phyloP scores from a whole-genome alignment of 352 stramenopile species.

The Pythium sp. region DNA sequence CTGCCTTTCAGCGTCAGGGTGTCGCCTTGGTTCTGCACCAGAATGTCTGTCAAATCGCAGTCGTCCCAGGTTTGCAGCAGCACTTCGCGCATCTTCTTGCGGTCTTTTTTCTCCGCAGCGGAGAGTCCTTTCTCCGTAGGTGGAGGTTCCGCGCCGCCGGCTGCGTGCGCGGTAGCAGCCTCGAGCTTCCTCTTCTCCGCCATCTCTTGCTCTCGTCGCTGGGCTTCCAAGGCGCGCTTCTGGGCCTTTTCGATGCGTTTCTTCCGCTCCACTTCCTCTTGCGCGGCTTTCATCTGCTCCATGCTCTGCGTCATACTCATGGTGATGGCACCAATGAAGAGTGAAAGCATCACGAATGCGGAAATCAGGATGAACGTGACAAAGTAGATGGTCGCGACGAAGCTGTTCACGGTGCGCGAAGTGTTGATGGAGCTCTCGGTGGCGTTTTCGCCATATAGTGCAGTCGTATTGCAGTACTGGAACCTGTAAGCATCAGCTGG shows the following conservation, averaged over 20 bases:
- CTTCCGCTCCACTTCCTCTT: slow-evolving; percentile 67
- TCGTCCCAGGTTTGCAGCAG: slow-evolving; percentile 77
- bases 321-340: slow-evolving; percentile 89
- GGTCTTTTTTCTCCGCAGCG: slow-evolving; percentile 48
- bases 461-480: slow-evolving; percentile 64
- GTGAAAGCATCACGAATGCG: slow-evolving; percentile 87
- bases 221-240: slow-evolving; percentile 50
- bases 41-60: slow-evolving; percentile 64
- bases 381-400: slow-evolving; percentile 72
- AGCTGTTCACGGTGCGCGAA: slow-evolving; percentile 41
- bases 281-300: slow-evolving; percentile 79
- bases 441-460: slow-evolving; percentile 49
- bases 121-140: slow-evolving; percentile 47
- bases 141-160: neutral
- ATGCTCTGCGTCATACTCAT: slow-evolving; percentile 91
- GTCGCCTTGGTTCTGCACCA: slow-evolving; percentile 47
- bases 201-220: slow-evolving; percentile 41
- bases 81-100: slow-evolving; percentile 73
- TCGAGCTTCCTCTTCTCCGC: slow-evolving; percentile 32
- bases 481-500: slow-evolving; percentile 30
- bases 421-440: slow-evolving; percentile 34
- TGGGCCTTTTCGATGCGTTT: slow-evolving; percentile 54
- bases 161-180: slow-evolving; percentile 7
- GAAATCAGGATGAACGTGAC: slow-evolving; percentile 88
- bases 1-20: slow-evolving; percentile 42